Conservation (phyloP, 495 filamentous ascomycete species). For the Penicillium robsamsonii region DNA sequence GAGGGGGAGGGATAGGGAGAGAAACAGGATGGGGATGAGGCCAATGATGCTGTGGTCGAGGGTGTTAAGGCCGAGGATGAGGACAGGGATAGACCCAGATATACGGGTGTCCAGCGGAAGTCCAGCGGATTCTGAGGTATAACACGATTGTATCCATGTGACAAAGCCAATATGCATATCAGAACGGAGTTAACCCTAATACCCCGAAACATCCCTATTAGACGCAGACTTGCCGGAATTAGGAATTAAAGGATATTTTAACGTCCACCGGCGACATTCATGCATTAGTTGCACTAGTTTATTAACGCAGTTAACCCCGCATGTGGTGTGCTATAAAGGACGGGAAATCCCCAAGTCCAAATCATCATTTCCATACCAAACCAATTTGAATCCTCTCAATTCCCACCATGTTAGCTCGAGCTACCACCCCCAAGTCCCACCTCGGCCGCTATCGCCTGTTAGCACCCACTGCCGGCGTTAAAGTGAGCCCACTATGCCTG, state of each 20-base stretch:
- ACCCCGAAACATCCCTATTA: too few species aligned
- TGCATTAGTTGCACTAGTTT: not conserved
- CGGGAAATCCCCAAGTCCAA: too few species aligned
- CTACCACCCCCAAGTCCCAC: slow-evolving; percentile 23
- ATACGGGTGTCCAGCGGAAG: not conserved
- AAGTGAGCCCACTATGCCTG: slow-evolving; percentile 60
- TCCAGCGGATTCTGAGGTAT: not conserved
- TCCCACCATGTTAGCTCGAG: slow-evolving; percentile 12
- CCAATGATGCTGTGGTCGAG: not conserved
- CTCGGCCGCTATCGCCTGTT: slow-evolving; percentile 59
- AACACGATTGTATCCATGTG: too few species aligned
- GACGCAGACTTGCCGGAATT: not conserved
- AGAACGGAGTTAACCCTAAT: not conserved
- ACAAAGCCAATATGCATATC: not conserved
- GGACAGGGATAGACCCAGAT: not conserved
- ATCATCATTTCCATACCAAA: not conserved
- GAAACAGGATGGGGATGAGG: not conserved
- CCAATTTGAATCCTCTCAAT: not conserved
- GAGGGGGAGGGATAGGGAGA: not conserved
- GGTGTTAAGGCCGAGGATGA: not conserved
- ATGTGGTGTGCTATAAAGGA: not conserved
- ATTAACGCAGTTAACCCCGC: not conserved
- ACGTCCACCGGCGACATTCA: too few species aligned
- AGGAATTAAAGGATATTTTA: not conserved
- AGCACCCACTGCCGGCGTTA: slow-evolving; percentile 55